Evolutionary conservation across 2,329 filamentous ascomycete genomes (phyloP).

Genomic region (Fusarium brachygibbosum): DNA sequence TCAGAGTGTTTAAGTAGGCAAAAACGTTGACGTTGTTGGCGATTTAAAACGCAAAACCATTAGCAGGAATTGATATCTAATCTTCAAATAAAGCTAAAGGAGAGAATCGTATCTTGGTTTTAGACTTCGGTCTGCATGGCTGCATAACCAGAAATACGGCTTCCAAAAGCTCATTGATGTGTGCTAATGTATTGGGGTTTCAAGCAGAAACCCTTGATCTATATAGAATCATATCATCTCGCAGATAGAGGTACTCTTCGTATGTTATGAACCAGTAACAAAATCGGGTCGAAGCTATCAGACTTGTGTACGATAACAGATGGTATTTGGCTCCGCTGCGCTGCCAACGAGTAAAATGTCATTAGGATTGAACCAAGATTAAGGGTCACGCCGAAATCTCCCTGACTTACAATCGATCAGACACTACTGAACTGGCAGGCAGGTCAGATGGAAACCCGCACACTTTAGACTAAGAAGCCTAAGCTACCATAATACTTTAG

Average conservation of each 20-base stretch:
- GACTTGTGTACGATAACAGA: neutral
- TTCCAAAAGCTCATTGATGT: neutral
- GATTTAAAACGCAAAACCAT: accelerated
- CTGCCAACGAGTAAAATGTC: too few species aligned
- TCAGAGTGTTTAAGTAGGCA: too few species aligned
- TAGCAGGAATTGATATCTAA: too few species aligned
- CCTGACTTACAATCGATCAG: neutral
- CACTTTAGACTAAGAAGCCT: too few species aligned
- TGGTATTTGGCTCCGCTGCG: too few species aligned
- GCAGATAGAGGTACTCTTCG: neutral
- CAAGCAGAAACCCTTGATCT: too few species aligned
- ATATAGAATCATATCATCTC: neutral
- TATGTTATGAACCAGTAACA: neutral
- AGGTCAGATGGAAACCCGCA: too few species aligned
- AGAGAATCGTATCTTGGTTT: neutral
- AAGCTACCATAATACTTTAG: too few species aligned
- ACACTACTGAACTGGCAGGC: neutral
- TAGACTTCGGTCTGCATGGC: neutral
- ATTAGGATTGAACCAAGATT: neutral
- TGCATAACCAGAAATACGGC: neutral
- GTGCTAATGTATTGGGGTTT: too few species aligned
- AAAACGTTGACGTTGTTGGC: neutral
- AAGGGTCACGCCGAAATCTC: neutral
- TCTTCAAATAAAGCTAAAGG: too few species aligned
- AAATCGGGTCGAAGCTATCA: neutral